Evolutionary conservation across 108 stramenopile species (phyloP).

Genomic region (Nannochloropsis gaditana): DNA sequence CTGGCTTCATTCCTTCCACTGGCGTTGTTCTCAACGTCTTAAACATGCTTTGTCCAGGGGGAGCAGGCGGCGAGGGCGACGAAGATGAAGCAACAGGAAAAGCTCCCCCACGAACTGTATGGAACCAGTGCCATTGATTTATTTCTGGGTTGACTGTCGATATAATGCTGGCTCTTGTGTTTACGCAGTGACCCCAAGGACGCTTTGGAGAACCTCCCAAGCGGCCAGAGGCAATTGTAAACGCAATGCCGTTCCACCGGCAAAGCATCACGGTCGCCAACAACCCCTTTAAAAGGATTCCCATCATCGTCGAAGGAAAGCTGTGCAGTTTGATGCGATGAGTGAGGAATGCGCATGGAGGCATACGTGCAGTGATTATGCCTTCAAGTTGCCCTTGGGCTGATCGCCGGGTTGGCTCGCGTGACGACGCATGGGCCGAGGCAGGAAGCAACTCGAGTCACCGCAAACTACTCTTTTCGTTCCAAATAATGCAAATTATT

Average conservation of each 20-base stretch:
- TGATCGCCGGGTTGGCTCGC: too few species aligned
- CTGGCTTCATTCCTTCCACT: constrained; percentile 45
- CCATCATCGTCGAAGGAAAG: background rate
- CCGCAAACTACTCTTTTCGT: too few species aligned
- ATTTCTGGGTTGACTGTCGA: background rate
- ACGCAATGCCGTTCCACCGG: constrained; percentile 16
- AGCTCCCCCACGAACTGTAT: background rate
- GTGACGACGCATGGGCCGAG: too few species aligned
- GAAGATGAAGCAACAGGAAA: background rate
- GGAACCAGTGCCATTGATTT: background rate
- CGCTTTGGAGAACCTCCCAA: background rate
- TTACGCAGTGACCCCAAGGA: background rate
- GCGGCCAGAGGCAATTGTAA: background rate
- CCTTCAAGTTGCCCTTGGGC: too few species aligned
- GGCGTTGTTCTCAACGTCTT: constrained; percentile 27
- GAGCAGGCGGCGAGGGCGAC: background rate
- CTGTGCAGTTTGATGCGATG: background rate
- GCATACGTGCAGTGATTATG: too few species aligned
- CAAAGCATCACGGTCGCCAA: background rate
- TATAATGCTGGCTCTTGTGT: background rate
- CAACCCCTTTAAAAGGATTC: background rate
- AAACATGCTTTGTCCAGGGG: background rate
- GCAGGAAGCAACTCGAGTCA: too few species aligned
- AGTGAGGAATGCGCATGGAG: too few species aligned
- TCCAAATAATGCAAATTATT: too few species aligned